Base-by-base conservation (phyloP, 2,329 filamentous ascomycete species). In the Zasmidium angulare region DNA sequence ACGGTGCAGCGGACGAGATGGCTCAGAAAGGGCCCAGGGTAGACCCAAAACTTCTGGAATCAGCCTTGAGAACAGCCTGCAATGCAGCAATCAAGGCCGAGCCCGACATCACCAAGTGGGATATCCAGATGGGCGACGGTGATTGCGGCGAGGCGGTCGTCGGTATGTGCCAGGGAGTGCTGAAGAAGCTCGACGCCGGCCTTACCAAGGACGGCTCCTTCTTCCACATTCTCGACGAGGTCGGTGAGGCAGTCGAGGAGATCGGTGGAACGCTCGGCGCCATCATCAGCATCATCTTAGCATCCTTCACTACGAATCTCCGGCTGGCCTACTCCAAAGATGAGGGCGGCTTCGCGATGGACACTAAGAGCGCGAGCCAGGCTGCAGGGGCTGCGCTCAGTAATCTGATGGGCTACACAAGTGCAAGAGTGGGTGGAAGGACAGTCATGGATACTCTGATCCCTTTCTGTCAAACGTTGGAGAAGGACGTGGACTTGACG, bases 111-210 rank as follows among this genome's bases (percentile, higher is more conserved):
- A 88, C 86, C 0, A 81, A 76, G 61, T 87, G 83, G 81, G 85
- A 88, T 70, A 85, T 82, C 3, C 71, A 85, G 50, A 84, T 87
- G 80, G 85, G 85, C 36, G 86, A 88, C 66, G 86, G 86, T 11
- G 86, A 88, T 73, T 89, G 86, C 68, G 86, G 86, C 40, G 84
- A 89, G 68, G 78, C 79, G 23, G 78, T 81, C 1, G 73, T 67
- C 20, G 67, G 66, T 20, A 74, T 75, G 71, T 74, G 72, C 60
- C 69, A 70, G 31, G 68, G 70, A 22, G 66, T 75, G 6, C 63
- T 75, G 17, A 61, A 70, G 6, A 59, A 69, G 19, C 66, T 75
- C 9, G 70, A 74, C 56, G 43, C 59, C 14, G 69, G 69, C 1
- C 64, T 74, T 1, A 67, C 65, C 46, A 65, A 68, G 36, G 53